These are phyloP conservation scores for Dactylellina cionopaga DNA, from an alignment of 2,329 filamentous ascomycete genomes.

Conservation along the genomic window DNA sequence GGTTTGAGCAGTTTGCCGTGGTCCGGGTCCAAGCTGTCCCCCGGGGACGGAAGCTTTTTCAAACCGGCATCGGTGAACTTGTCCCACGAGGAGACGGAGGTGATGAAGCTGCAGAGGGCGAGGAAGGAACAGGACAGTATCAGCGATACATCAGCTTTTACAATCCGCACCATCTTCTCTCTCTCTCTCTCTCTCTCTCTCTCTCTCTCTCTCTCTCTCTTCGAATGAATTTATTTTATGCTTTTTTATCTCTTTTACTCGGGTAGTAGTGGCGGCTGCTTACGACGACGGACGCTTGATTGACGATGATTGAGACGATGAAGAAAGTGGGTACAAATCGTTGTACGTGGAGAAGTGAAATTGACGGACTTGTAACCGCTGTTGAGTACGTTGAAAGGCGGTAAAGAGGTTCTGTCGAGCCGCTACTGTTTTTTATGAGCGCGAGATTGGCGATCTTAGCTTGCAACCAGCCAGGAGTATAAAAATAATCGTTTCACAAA, in stretches of 20 bases:
- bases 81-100: constrained; percentile 28
- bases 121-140: constrained; percentile 37
- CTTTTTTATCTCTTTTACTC: too few species aligned
- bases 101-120: constrained; percentile 38
- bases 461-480: background rate
- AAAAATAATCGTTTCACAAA: constrained; percentile 16
- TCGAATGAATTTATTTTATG: too few species aligned
- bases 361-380: background rate
- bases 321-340: background rate
- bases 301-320: constrained; percentile 11
- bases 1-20: constrained; percentile 81
- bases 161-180: constrained; percentile 46
- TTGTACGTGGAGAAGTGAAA: background rate
- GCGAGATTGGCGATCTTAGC: constrained; percentile 4
- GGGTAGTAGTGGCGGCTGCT: constrained; percentile 21
- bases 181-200: too few species aligned
- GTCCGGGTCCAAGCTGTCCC: constrained; percentile 76
- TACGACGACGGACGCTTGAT: constrained; percentile 27
- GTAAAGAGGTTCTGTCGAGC: constrained; percentile 16
- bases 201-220: too few species aligned
- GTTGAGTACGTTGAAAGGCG: constrained; percentile 1
- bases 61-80: constrained; percentile 78
- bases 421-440: constrained; percentile 18
- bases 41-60: constrained; percentile 75
- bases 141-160: constrained; percentile 33